phyloP scores from a whole-genome alignment of 1,284 basidiomycete genomes.

The Rhodofomes roseus region DNA sequence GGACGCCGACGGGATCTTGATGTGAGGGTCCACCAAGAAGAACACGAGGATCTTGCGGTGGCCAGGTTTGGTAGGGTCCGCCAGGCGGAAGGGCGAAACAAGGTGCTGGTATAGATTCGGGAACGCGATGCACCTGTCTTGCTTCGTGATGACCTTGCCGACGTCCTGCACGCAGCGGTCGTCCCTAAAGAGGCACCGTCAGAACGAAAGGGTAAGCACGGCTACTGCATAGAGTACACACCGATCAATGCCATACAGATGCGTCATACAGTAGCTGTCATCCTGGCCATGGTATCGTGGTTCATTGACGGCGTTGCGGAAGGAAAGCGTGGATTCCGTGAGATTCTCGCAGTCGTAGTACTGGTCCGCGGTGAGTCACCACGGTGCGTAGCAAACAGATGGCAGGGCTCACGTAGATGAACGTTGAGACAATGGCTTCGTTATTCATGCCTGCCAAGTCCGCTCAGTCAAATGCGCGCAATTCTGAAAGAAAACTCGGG shows the following conservation, averaged over 20 bases:
- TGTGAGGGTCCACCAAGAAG: slow-evolving; percentile 30
- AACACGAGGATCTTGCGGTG: slow-evolving; percentile 31
- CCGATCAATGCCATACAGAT: slow-evolving; percentile 7
- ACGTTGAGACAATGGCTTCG: slow-evolving; percentile 34
- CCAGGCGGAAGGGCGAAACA: slow-evolving; percentile 28
- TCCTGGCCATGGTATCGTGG: slow-evolving; percentile 3
- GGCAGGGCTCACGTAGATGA: not conserved
- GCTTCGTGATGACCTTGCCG: slow-evolving; percentile 18
- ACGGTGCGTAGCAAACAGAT: not conserved
- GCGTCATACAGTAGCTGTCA: slow-evolving; percentile 6
- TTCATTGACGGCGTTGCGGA: slow-evolving; percentile 12
- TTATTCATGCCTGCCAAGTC: slow-evolving; percentile 30
- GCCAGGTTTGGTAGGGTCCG: slow-evolving; percentile 26
- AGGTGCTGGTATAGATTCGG: slow-evolving; percentile 34
- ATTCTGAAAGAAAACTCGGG: not conserved
- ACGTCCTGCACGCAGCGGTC: slow-evolving; percentile 6
- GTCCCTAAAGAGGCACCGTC: slow-evolving; percentile 5
- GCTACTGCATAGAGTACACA: slow-evolving; percentile 5
- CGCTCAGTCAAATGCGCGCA: not conserved
- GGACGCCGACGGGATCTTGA: not conserved
- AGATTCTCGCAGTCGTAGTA: slow-evolving; percentile 17
- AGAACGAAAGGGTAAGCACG: slow-evolving; percentile 8
- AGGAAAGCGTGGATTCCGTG: slow-evolving; percentile 15
- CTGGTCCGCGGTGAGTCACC: not conserved
- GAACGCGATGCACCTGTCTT: slow-evolving; percentile 27